Evolutionary conservation across 2,329 filamentous ascomycete genomes (phyloP).

Genomic region (Dactylellina parvicollis): DNA sequence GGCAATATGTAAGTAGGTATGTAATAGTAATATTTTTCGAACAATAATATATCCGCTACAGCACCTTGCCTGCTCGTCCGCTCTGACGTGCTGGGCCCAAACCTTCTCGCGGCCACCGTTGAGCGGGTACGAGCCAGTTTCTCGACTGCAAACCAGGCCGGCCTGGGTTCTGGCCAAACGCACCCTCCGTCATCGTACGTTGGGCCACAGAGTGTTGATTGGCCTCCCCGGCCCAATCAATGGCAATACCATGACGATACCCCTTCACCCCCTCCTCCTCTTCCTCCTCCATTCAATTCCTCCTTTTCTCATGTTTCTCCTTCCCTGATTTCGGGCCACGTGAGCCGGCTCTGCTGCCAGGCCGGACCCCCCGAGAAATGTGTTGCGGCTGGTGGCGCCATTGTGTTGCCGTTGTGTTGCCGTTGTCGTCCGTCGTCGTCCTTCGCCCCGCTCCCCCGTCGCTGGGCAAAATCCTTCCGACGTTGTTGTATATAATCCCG

Average conservation of each 20-base stretch:
- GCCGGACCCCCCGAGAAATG: constrained; percentile 11
- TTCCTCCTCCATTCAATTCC: too few species aligned
- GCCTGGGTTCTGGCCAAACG: too few species aligned
- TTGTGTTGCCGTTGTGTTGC: constrained; percentile 14
- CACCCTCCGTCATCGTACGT: constrained; percentile 35
- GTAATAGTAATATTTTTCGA: too few species aligned
- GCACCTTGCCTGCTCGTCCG: too few species aligned
- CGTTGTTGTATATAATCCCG: constrained; percentile 13
- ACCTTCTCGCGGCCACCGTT: background rate
- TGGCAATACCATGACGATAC: constrained; percentile 25
- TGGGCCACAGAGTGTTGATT: too few species aligned
- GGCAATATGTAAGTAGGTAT: too few species aligned
- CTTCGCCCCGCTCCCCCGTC: constrained; percentile 18
- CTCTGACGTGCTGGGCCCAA: background rate
- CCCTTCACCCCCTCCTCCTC: too few species aligned
- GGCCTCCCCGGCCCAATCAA: too few species aligned
- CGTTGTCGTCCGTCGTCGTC: constrained; percentile 2
- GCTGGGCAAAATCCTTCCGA: constrained; percentile 37
- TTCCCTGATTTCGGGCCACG: background rate
- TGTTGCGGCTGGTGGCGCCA: constrained; percentile 39
- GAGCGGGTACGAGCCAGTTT: constrained; percentile 4
- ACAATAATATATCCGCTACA: too few species aligned
- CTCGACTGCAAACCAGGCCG: too few species aligned
- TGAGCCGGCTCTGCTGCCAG: constrained; percentile 14
- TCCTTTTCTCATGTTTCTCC: constrained; percentile 4